phyloP scores from a whole-genome alignment of 345 rosid species.

The Euphorbia peplus region DNA sequence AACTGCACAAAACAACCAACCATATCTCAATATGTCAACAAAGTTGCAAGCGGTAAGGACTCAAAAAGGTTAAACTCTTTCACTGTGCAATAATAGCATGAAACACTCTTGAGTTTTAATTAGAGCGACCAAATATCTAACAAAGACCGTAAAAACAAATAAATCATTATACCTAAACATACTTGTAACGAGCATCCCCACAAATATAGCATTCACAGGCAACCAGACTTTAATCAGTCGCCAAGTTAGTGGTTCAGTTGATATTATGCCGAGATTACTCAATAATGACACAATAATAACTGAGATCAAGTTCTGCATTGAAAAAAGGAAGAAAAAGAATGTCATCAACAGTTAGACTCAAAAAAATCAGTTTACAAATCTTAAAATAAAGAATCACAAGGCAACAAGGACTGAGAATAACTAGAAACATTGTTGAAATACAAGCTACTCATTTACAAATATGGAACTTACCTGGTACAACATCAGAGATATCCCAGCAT shows the following conservation, averaged over 20 bases:
- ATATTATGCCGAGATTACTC: conserved; percentile 65
- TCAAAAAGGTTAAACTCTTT: background rate
- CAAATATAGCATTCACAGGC: conserved; percentile 92
- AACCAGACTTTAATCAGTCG: conserved; percentile 87
- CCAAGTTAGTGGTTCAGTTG: conserved; percentile 86
- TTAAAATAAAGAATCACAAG: conserved; percentile 7
- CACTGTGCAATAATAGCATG: background rate
- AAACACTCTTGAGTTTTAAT: background rate
- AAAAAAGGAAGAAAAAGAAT: conserved; percentile 15
- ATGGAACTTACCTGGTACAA: conserved; percentile 70
- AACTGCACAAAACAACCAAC: conserved; percentile 49
- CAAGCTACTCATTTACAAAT: background rate
- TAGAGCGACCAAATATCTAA: background rate
- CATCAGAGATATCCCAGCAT: conserved; percentile 95
- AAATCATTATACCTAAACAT: conserved; percentile 77
- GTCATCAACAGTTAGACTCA: conserved; percentile 6
- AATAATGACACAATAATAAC: conserved; percentile 69
- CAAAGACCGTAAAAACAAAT: background rate
- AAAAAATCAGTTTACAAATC: background rate
- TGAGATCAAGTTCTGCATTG: conserved; percentile 83
- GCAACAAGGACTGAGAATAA: background rate
- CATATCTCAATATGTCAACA: conserved; percentile 7
- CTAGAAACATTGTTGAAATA: background rate
- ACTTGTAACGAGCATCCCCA: conserved; percentile 97
- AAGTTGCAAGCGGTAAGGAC: background rate